Conservation (phyloP, 192 early-diverging fungal genomes). For the Glomus cerebriforme region DNA sequence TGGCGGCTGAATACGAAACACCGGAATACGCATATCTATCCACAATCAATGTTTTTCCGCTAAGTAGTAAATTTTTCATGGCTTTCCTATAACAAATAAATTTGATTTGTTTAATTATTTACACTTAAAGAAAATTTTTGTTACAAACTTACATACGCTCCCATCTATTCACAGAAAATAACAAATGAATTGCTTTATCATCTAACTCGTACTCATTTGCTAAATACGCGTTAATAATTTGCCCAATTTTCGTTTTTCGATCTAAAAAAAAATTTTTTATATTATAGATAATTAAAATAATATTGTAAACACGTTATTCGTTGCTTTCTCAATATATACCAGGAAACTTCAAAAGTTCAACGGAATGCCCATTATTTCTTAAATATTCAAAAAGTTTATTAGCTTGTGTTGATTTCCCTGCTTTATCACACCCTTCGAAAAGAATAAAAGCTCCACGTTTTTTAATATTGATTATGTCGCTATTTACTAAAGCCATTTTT, state of each 20-base stretch:
- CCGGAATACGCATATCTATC: conserved; percentile 98
- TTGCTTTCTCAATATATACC: too few species aligned
- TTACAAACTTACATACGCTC: conserved; percentile 69
- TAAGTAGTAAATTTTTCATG: conserved; percentile 12
- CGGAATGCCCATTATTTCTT: conserved; percentile 41
- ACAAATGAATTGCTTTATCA: conserved; percentile 83
- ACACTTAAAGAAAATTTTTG: neutral
- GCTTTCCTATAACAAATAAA: neutral
- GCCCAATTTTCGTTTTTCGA: conserved; percentile 88
- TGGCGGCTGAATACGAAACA: conserved; percentile 88
- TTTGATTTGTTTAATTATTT: neutral
- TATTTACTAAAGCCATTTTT: too few species aligned
- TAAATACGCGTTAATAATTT: conserved; percentile 87
- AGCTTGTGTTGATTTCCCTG: conserved; percentile 92
- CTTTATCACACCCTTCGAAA: conserved; percentile 92
- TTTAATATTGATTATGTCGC: neutral
- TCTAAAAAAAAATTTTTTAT: conserved; percentile 50
- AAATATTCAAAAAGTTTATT: conserved; percentile 64
- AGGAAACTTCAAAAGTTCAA: conserved; percentile 80
- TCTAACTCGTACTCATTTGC: conserved; percentile 66
- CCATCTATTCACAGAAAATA: conserved; percentile 98
- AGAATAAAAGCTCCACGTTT: conserved; percentile 84
- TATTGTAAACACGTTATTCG: too few species aligned
- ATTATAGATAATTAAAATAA: too few species aligned
- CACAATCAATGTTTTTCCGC: conserved; percentile 78